Base-by-base conservation (phyloP, 208 protist species). In the Strigomonas culicis region DNA sequence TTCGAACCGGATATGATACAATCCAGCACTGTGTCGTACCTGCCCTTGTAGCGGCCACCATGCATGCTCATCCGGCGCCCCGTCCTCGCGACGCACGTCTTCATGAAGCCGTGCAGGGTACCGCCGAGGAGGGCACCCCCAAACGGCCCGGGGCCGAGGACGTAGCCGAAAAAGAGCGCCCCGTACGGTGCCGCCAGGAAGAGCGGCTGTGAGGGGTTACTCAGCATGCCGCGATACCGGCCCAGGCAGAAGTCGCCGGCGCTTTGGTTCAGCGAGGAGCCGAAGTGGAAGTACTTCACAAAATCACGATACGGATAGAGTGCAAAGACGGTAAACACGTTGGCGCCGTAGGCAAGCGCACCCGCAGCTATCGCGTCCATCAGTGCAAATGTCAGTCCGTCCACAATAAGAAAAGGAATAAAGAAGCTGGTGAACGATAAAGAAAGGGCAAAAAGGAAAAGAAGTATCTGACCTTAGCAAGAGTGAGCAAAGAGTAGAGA, bases 291-390 rank as follows among this genome's bases (percentile, higher is more conserved):
- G 0, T 67, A 32, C 58, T 96, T 96, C 4, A 82, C 79, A 27
- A 86, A 89, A 63, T 96, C 90, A 15, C 90, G 75, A 64, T 94
- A 96, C 4, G 90, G 90, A 50, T 94, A 96, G 6, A 94, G 68
- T 21, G 72, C 63, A 46, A 94, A 85, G 11, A 85, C 81, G 17
- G 82, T 87, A 10, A 74, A 43, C 25, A 80, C 55, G 60, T 73
- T 90, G 36, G 85, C 72, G 31, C 55, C 63, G 67, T 96, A 96
- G 1, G 84, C 85, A 7, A 88, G 22, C 1, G 60, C 72, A 44
- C 67, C 87, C 19, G 72, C 75, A 7, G 68, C 46, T 52, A 88
- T 28, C 31, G 63, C 63, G 17, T 72, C 74, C 71, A 90, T 81
- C 11, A 63, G 57, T n/a, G 25, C 55, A 47, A 25, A 58, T 25